These are phyloP conservation scores for Geotrichum australiense DNA, from an alignment of 1,139 yeast genomes.

Conservation along the genomic window DNA sequence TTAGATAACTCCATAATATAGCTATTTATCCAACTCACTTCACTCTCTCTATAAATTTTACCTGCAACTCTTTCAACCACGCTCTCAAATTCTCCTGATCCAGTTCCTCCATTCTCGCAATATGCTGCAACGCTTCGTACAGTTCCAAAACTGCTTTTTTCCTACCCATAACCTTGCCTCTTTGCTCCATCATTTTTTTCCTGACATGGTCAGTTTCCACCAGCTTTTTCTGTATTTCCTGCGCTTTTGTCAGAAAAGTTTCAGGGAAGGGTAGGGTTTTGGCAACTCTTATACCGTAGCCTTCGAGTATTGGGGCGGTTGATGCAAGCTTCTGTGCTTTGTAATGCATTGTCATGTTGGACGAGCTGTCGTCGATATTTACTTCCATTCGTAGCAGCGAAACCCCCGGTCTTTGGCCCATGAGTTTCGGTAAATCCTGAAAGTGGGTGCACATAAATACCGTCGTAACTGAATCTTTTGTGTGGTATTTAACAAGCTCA, in stretches of 20 bases:
- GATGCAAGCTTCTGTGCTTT: slow-evolving; percentile 10
- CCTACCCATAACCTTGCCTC: slow-evolving; percentile 4
- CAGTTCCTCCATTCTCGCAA: slow-evolving; percentile 8
- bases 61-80: slow-evolving; percentile 9
- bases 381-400: slow-evolving; percentile 14
- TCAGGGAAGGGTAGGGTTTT: slow-evolving; percentile 12
- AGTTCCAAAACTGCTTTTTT: slow-evolving; percentile 12
- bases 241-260: slow-evolving; percentile 8
- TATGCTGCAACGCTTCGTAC: slow-evolving; percentile 15
- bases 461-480: slow-evolving; percentile 1
- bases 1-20: no score
- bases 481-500: slow-evolving; percentile 5
- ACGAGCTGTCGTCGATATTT: slow-evolving; percentile 4
- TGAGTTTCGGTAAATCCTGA: slow-evolving; percentile 14
- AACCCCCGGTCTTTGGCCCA: slow-evolving; percentile 16
- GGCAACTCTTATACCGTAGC: slow-evolving; percentile 14
- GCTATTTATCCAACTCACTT: no score
- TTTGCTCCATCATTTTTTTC: neutral
- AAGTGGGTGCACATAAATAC: slow-evolving; percentile 17
- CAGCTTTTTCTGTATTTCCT: slow-evolving; percentile 1
- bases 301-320: slow-evolving; percentile 2
- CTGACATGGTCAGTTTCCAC: neutral
- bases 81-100: slow-evolving; percentile 1
- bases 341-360: slow-evolving; percentile 16
- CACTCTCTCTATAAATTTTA: slow-evolving; percentile 6